Base-by-base conservation (phyloP, 345 rosid species). In the Salix purpurea region DNA sequence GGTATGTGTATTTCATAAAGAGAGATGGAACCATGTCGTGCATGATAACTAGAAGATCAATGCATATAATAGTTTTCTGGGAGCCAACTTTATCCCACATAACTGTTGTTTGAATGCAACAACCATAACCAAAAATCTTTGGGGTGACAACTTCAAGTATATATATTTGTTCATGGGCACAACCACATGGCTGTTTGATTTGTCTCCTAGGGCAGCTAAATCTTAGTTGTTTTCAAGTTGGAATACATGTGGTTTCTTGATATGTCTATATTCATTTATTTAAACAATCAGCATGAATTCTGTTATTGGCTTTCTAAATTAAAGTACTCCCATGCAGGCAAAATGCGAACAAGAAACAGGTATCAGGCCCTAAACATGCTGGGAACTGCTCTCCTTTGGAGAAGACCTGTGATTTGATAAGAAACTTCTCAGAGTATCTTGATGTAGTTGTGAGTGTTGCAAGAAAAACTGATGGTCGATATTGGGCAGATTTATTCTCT, bases 391-490 rank as follows among this genome's bases (percentile, higher is more conserved):
- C 97, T 77, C 92, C 93, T 78, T 80, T 96, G 91, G 91, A 90
- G 85, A 96, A 91, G 86, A 88, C 99, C 34, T 96, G 98, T 76
- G 89, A 93, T 85, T 84, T 93, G 84, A 93, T 96, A 24, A 93
- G 88, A 81, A 87, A 91, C 67, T 96, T 96, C 75, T 89, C 96
- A 0, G 98, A 93, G 82, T 96, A 93, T 80, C 91, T 87, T 78
- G 97, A 96, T 81, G 97, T 96, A 76, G 99, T 96, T 54, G 99
- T 96, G 64, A 96, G 93, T 84, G 99, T 96, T 84, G 97, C 99
- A 56, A 96, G 99, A 78, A 93, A 93, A 88, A 96, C 98, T 48
- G 98, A 96, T 83, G 98, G 96, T 71, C 92, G 99, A 67, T 95
- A 96, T 79, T 96, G 99, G 99, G 91, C 97, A n/a, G 94, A 93